Base-by-base conservation (phyloP, 805 yeast species). In the Cyberlindnera mrakii region DNA sequence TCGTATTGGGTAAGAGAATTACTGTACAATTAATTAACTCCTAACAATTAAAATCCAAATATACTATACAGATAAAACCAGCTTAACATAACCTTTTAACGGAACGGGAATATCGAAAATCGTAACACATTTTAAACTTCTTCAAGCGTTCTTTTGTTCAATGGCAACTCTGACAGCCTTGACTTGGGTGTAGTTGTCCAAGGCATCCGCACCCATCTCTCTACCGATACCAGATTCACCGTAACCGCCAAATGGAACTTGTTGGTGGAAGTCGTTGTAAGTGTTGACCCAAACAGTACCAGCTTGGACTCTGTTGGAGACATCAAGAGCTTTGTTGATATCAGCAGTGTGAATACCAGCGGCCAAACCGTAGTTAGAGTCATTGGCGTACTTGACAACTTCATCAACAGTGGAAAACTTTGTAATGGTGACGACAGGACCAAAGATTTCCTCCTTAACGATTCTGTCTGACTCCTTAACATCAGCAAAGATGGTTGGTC, bases 281-380 rank as follows among this genome's bases (percentile, higher is more conserved):
- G 89, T 79, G 78, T 90, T 90, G 53, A 89, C 77, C 91, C 96
- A 91, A 53, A 90, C 80, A 45, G 91, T 85, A 61, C 98, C 98
- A 47, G 96, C 83, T 57, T 81, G 78, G 44, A 90, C 67, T 62
- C 79, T 78, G 66, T 75, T 73, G 35, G 96, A 73, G 49, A 86
- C 90, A 44, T 78, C 78, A 55, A 84, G 71, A 31, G 95, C 90
- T 58, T 81, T 82, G 70, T 76, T 76, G 52, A 90, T 64, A 67
- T 83, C 80, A 41, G 68, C 65, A 46, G 97, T 81, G 72, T 88
- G 95, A 44, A 90, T 71, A 67, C 95, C 96, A 48, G 96, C 95
- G 49, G 93, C 95, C 61, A 86, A 74, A 50, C 97, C 98, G 65
- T 84, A 90, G 42, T 70, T 73, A 31, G 90, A 74, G 66, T 83